These are phyloP conservation scores for Xerocomus minutiporus DNA, from an alignment of 1,284 basidiomycete genomes.

Conservation along the genomic window DNA sequence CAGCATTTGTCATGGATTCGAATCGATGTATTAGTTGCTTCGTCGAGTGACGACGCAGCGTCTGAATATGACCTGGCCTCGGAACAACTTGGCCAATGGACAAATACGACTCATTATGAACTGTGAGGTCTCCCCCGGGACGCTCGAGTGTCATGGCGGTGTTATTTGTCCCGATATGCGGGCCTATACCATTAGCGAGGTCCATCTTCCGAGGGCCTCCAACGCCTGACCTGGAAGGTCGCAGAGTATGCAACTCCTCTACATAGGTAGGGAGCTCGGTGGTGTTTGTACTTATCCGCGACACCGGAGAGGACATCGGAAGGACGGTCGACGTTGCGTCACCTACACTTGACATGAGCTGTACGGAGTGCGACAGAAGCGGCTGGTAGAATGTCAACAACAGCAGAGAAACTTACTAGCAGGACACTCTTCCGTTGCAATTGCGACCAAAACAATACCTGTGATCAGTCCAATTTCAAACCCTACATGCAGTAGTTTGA, in stretches of 20 bases:
- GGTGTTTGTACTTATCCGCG: slow-evolving; percentile 3
- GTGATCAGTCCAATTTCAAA: slow-evolving; percentile 14
- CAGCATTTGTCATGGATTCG: slow-evolving; percentile 34
- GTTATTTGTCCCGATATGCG: background rate
- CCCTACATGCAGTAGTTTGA: background rate
- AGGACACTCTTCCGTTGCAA: slow-evolving; percentile 4
- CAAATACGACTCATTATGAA: background rate
- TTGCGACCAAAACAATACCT: slow-evolving; percentile 6
- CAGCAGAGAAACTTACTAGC: slow-evolving; percentile 4
- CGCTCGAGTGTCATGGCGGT: background rate
- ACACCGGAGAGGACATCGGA: slow-evolving; percentile 14
- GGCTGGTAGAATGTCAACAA: background rate
- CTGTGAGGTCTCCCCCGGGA: background rate
- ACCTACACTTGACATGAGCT: slow-evolving; percentile 14
- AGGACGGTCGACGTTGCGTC: slow-evolving; percentile 13
- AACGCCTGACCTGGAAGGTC: slow-evolving; percentile 17
- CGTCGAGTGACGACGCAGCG: slow-evolving; percentile 31
- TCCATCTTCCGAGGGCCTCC: slow-evolving; percentile 27
- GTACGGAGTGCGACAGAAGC: background rate
- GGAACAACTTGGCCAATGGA: slow-evolving; percentile 3
- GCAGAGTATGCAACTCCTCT: slow-evolving; percentile 1
- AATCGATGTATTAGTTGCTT: slow-evolving; percentile 41
- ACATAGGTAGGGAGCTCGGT: background rate
- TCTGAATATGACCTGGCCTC: background rate
- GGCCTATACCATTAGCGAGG: background rate